Base-by-base conservation (phyloP, 2,329 filamentous ascomycete species). In the Microascus cirrosus region DNA sequence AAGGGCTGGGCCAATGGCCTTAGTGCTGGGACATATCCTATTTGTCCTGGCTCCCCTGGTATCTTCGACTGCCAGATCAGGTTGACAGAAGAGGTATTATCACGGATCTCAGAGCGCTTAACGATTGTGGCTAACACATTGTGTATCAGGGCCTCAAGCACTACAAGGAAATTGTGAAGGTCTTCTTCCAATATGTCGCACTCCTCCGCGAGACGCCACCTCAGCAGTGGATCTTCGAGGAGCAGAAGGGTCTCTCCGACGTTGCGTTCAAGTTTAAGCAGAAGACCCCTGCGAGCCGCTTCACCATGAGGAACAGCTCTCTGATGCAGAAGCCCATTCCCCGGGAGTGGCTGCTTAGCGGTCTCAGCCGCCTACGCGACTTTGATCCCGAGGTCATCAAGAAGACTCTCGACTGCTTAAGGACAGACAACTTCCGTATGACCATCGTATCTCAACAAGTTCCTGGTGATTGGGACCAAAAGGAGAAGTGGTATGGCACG, bases 401-500 rank as follows among this genome's bases (percentile, higher is more conserved):
- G 62, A 77, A 87, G 62, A 89, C 85, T 0, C 76, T 97, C 64
- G 78, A 81, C 4, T 88, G 83, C 66, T 73, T 99, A 54, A 81
- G 86, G 22, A 89, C 92, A 0, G 92, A 97, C 68, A 97, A 96
- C 68, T 91, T 97, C 74, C 83, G 90, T 34, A 80, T 96, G 69
- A 86, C 84, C 1, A 78, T 97, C 55, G 84, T 95, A 32, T 93
- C 90, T 25, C 89, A 91, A 66, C 86, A 89, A 10, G 88, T 86
- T 63, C 92, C 92, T 0, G 92, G 90, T 0, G 80, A 83, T 56
- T 96, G 90, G 89, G 81, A 95, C 62, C 75, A 86, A 69, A 95
- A 88, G 67, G 94, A 99, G 74, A 90, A 92, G 68, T 99, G 94
- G 94, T 99, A 99, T 65, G 93, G 93, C 10, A 99, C 94, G 0